Evolutionary conservation across 257 asterid species (phyloP).

Genomic region (Nicotiana tabacum): DNA sequence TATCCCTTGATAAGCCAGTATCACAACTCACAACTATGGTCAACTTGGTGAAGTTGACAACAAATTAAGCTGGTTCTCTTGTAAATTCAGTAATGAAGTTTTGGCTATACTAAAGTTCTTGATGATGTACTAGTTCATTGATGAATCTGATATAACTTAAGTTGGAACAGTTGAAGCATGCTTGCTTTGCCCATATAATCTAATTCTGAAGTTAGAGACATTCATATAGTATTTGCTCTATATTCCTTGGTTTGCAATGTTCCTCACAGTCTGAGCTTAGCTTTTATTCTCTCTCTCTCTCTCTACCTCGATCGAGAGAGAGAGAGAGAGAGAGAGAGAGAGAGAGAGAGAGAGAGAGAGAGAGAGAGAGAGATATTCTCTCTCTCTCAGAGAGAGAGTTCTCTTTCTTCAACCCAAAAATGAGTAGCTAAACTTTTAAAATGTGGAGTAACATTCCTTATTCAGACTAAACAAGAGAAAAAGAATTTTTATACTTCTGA

Average conservation of each 20-base stretch:
- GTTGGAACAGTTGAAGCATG: not conserved
- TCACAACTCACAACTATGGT: not conserved
- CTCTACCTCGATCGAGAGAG: too few species aligned
- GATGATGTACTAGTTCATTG: not conserved
- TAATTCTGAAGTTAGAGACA: not conserved
- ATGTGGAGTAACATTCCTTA: not conserved
- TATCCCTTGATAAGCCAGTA: too few species aligned
- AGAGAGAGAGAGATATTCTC: too few species aligned
- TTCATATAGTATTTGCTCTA: not conserved
- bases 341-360: too few species aligned
- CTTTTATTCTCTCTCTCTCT: too few species aligned
- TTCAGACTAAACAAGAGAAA: not conserved
- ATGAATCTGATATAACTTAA: not conserved
- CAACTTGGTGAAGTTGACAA: not conserved
- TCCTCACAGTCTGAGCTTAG: too few species aligned
- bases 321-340: too few species aligned
- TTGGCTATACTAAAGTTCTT: not conserved
- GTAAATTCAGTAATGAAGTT: not conserved
- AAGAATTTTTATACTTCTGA: not conserved
- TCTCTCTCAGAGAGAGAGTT: too few species aligned
- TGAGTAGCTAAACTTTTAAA: not conserved
- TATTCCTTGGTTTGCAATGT: not conserved
- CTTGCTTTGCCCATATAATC: not conserved
- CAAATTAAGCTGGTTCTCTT: not conserved
- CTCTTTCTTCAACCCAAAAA: not conserved